Conservation (phyloP, 768 basidiomycete species). For the Phallus indusiatus region DNA sequence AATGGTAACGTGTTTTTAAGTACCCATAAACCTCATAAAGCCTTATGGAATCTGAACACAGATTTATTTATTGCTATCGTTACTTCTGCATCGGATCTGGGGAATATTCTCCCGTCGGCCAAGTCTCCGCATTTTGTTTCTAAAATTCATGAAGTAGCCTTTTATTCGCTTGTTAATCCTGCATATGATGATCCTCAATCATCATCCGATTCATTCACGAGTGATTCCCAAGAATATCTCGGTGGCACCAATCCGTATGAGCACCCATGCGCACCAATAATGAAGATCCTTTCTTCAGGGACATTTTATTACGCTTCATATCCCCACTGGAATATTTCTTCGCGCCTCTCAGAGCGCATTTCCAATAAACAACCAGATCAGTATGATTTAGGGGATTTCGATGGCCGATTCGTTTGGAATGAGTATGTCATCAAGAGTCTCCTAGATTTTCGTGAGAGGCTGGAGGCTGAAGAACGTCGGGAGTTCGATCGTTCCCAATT, state of each 20-base stretch:
- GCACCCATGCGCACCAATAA: conserved; percentile 84
- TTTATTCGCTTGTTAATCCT: conserved; percentile 78
- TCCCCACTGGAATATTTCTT: conserved; percentile 83
- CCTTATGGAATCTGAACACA: conserved; percentile 21
- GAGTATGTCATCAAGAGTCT: conserved; percentile 80
- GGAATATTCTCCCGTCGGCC: conserved; percentile 55
- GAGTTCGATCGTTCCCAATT: conserved; percentile 81
- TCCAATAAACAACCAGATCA: conserved; percentile 33
- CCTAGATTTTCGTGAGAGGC: conserved; percentile 75
- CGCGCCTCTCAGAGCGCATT: conserved; percentile 65
- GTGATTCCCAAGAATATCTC: conserved; percentile 18
- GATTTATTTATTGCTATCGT: conserved; percentile 84
- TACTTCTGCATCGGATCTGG: conserved; percentile 65
- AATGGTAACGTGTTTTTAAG: conserved; percentile 34
- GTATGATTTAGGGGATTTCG: conserved; percentile 53
- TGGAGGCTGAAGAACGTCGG: conserved; percentile 57
- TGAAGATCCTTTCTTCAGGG: conserved; percentile 84
- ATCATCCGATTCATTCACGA: conserved; percentile 42
- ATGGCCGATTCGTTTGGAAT: conserved; percentile 93
- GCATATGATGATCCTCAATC: conserved; percentile 71
- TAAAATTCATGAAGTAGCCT: conserved; percentile 81
- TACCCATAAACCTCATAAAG: neutral
- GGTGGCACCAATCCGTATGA: conserved; percentile 53
- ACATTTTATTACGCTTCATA: conserved; percentile 88
- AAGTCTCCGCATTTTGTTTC: conserved; percentile 55